Conservation (phyloP, 306 rosid species). For the Canavalia gladiata region DNA sequence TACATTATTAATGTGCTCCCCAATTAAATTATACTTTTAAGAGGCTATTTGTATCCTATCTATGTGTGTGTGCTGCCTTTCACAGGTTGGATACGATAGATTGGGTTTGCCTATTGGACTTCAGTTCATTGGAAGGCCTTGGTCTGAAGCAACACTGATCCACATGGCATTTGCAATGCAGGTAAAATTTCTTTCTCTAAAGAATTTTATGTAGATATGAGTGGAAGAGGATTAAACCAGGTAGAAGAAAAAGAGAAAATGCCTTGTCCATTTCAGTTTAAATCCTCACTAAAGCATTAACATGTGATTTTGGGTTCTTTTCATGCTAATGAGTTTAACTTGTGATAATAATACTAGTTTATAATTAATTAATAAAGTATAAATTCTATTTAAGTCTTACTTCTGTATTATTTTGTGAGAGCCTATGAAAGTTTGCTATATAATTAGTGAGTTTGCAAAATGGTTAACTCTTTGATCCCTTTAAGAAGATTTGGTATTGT, state of each 20-base stretch:
- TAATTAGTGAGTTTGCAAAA: neutral
- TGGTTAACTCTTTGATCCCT: neutral
- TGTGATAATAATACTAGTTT: slow-evolving; percentile 4
- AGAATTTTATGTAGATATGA: neutral
- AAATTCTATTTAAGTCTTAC: neutral
- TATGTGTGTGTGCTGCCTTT: slow-evolving; percentile 5
- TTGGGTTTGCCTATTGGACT: slow-evolving; percentile 93
- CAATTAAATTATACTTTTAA: too few relatives aligned
- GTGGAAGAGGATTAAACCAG: neutral
- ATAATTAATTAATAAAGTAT: neutral
- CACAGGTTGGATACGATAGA: slow-evolving; percentile 86
- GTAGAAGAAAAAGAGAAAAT: neutral
- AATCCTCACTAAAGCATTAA: neutral
- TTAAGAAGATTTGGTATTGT: neutral
- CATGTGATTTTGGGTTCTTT: neutral
- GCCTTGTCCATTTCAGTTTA: neutral
- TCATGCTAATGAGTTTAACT: neutral
- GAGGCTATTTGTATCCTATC: neutral
- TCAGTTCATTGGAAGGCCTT: slow-evolving; percentile 92
- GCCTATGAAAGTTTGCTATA: neutral
- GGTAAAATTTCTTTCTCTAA: slow-evolving; percentile 52
- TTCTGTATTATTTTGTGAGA: neutral
- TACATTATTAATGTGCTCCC: too few relatives aligned
- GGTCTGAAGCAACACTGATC: slow-evolving; percentile 89
- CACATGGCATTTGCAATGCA: slow-evolving; percentile 81